These are phyloP conservation scores for Venturia pyrina DNA, from an alignment of 2,329 filamentous ascomycete species.

Conservation along the genomic window DNA sequence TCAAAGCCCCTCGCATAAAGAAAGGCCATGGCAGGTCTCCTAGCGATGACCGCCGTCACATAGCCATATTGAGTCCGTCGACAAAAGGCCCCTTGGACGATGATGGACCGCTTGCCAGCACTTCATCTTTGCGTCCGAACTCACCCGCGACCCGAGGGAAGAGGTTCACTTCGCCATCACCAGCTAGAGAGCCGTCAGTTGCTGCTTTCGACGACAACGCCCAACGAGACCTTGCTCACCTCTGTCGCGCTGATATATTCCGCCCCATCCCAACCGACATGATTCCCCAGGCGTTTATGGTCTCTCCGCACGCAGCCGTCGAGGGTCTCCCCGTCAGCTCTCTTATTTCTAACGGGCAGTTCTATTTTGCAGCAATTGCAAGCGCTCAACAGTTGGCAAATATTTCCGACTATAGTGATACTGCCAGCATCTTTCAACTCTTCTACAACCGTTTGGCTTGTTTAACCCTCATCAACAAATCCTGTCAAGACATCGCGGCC, in stretches of 20 bases:
- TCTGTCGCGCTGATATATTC: slow-evolving; percentile 1
- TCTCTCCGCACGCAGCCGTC: slow-evolving; percentile 48
- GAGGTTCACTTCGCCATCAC: neutral
- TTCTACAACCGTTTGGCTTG: slow-evolving; percentile 75
- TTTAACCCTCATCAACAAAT: slow-evolving; percentile 65
- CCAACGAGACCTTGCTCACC: neutral
- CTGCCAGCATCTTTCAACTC: slow-evolving; percentile 60
- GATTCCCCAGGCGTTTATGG: slow-evolving; percentile 56
- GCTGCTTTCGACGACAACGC: neutral
- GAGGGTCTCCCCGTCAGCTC: slow-evolving; percentile 56
- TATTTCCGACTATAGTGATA: slow-evolving; percentile 36
- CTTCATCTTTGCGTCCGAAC: no score
- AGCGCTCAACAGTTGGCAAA: slow-evolving; percentile 30
- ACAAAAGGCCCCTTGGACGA: slow-evolving; percentile 65
- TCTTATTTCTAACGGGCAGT: slow-evolving; percentile 72
- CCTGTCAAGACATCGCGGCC: slow-evolving; percentile 36
- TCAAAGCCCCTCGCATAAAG: neutral
- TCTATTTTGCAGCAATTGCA: slow-evolving; percentile 34
- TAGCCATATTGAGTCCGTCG: slow-evolving; percentile 53
- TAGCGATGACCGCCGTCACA: slow-evolving; percentile 24
- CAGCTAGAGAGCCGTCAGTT: neutral
- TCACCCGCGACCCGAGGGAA: neutral
- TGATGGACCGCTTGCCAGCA: slow-evolving; percentile 34
- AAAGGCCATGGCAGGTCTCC: slow-evolving; percentile 10
- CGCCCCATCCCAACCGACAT: slow-evolving; percentile 20